A percentile compares a stretch with the other conserved stretches of the same genome.
These are phyloP conservation scores for Alternaria tenuissima DNA, from an alignment of 2,329 filamentous ascomycete genomes.

Conservation along the genomic window DNA sequence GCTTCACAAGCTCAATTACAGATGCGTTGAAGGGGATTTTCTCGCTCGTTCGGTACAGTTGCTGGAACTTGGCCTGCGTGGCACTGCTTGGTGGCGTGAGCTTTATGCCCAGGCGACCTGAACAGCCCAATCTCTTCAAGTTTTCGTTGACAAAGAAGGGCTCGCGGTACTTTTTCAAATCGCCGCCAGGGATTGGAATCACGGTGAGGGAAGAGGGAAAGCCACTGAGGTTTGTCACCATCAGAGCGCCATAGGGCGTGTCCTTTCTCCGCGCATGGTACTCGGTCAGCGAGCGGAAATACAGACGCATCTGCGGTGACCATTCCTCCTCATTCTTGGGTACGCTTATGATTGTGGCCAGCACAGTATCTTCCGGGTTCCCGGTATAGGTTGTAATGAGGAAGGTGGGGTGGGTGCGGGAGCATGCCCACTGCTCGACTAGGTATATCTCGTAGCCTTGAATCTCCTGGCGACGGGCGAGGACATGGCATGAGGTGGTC, in stretches of 20 bases:
- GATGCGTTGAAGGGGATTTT: constrained; percentile 78
- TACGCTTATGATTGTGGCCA: constrained; percentile 81
- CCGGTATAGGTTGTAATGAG: constrained; percentile 94
- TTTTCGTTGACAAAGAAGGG: constrained; percentile 95
- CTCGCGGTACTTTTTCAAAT: constrained; percentile 79
- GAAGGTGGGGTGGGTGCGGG: constrained; percentile 86
- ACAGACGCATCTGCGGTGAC: constrained; percentile 80
- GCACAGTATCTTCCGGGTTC: constrained; percentile 78
- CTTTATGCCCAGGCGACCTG: constrained; percentile 85
- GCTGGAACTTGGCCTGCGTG: constrained; percentile 88
- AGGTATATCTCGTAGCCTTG: constrained; percentile 91
- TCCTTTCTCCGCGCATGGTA: constrained; percentile 86
- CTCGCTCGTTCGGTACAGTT: constrained; percentile 87
- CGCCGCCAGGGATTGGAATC: constrained; percentile 87
- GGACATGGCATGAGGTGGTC: constrained; percentile 67
- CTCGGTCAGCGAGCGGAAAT: constrained; percentile 85
- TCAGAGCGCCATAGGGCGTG: constrained; percentile 81
- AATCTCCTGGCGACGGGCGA: constrained; percentile 75
- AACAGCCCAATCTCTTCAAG: constrained; percentile 89
- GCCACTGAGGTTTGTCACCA: constrained; percentile 92
- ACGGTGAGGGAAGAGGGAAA: constrained; percentile 93
- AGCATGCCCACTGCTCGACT: constrained; percentile 98
- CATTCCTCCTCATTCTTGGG: constrained; percentile 81
- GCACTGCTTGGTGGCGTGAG: constrained; percentile 79
- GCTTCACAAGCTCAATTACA: constrained; percentile 86